Percentiles rank a stretch among this genome's conserved stretches.
phyloP scores from a whole-genome alignment of 2,329 filamentous ascomycete genomes.

The Claviceps quebecensis region DNA sequence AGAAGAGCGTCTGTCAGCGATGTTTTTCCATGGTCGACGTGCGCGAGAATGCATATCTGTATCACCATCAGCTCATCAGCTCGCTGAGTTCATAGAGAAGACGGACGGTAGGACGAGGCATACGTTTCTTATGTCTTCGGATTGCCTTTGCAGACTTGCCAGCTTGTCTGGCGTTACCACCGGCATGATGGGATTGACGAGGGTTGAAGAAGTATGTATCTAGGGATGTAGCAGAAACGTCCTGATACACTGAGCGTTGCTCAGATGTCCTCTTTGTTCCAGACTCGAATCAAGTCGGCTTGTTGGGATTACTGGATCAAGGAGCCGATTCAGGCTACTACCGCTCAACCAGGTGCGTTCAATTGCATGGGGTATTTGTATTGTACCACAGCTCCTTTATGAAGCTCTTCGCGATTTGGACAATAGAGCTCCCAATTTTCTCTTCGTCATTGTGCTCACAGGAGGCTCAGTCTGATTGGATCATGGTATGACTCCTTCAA shows the following conservation, averaged over 20 bases:
- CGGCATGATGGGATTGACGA: slow-evolving; percentile 52
- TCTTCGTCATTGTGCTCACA: background rate
- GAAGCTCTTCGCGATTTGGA: background rate
- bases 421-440: background rate
- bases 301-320: background rate
- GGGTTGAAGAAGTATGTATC: background rate
- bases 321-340: background rate
- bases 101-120: slow-evolving; percentile 13
- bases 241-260: background rate
- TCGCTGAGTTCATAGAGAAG: background rate
- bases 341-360: background rate
- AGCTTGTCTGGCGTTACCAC: slow-evolving; percentile 84
- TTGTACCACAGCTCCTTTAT: background rate
- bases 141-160: slow-evolving; percentile 73
- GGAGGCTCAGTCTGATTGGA: slow-evolving; percentile 3
- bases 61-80: background rate
- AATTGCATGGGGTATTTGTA: background rate
- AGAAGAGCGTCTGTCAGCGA: slow-evolving; percentile 92
- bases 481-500: slow-evolving; percentile 6
- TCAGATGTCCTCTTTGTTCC: background rate
- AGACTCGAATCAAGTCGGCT: background rate
- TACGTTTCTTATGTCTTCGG: slow-evolving; percentile 87
- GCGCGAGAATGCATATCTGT: slow-evolving; percentile 86
- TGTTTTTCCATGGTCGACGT: slow-evolving; percentile 97
- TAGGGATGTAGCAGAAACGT: background rate